Conservation (phyloP, 345 rosid genomes). For the Gynandropsis gynandra region DNA sequence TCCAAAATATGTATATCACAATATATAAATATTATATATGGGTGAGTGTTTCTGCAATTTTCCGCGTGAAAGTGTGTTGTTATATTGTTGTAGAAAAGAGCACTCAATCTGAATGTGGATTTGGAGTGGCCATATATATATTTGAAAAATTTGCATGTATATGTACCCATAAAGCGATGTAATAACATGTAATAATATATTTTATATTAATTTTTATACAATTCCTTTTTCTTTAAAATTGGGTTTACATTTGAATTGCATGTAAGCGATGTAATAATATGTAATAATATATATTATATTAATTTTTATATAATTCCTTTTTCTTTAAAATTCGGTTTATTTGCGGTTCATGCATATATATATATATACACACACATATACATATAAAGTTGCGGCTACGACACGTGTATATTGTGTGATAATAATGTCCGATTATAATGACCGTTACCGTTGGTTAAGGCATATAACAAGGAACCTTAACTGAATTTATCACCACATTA, state of each 20-base stretch:
- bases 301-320: conserved; percentile 7
- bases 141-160: conserved; percentile 27
- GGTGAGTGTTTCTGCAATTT: conserved; percentile 30
- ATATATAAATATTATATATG: conserved; percentile 12
- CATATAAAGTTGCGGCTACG: no score
- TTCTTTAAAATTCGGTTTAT: neutral
- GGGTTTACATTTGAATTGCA: conserved; percentile 20
- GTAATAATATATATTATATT: conserved; percentile 15
- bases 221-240: neutral
- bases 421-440: conserved; percentile 12
- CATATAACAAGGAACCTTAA: conserved; percentile 30
- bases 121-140: conserved; percentile 41
- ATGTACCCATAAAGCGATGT: no score
- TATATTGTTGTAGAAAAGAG: conserved; percentile 21
- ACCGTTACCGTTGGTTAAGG: conserved; percentile 32
- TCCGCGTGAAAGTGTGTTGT: conserved; percentile 20
- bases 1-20: conserved; percentile 23
- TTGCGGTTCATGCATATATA: neutral
- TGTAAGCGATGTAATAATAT: conserved; percentile 13
- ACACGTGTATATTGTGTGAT: no score
- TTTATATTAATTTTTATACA: conserved; percentile 8
- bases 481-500: neutral
- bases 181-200: conserved; percentile 16
- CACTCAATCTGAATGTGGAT: conserved; percentile 45
- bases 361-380: no score